A percentile compares a stretch with the other conserved stretches of the same genome.
Evolutionary conservation across 2,329 filamentous ascomycete genomes (phyloP).

Genomic region (Malbranchea zuffiana): DNA sequence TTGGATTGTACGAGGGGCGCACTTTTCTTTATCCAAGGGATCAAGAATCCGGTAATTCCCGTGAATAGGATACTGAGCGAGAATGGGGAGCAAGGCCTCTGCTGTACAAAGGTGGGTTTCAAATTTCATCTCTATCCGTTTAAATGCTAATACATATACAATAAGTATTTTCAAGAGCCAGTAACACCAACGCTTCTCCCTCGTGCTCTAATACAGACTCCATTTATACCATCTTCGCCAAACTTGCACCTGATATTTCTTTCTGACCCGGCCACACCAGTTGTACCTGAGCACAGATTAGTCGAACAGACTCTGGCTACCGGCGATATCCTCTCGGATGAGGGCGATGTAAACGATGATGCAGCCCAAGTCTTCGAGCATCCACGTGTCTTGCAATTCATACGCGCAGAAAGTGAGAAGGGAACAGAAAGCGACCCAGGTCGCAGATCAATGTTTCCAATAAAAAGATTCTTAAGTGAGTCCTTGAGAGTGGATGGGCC

Average conservation of each 20-base stretch:
- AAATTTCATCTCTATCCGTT: no score
- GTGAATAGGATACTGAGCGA: no score
- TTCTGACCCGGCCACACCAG: conserved; percentile 21
- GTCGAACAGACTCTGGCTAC: conserved; percentile 27
- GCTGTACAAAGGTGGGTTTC: no score
- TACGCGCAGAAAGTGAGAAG: not conserved
- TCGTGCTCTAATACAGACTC: conserved; percentile 30
- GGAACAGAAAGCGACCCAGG: not conserved
- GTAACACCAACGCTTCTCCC: conserved; percentile 42
- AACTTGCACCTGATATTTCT: conserved; percentile 27
- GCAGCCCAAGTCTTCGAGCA: not conserved
- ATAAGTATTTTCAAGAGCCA: conserved; percentile 20
- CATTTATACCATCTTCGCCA: conserved; percentile 32
- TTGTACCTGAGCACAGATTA: conserved; percentile 22
- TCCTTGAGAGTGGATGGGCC: conserved; percentile 37
- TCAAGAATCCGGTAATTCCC: no score
- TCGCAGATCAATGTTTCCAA: conserved; percentile 4
- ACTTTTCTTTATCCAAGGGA: conserved; percentile 21
- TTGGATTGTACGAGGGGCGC: conserved; percentile 19
- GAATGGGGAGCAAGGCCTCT: no score
- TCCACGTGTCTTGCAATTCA: not conserved
- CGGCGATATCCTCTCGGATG: conserved; percentile 7
- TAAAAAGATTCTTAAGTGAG: conserved; percentile 18
- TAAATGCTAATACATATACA: not conserved
- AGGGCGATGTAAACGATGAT: not conserved